Evolutionary conservation across 768 basidiomycete species (phyloP), one percentile per base, ranked within the genome.

Genomic region (Russula compacta): DNA sequence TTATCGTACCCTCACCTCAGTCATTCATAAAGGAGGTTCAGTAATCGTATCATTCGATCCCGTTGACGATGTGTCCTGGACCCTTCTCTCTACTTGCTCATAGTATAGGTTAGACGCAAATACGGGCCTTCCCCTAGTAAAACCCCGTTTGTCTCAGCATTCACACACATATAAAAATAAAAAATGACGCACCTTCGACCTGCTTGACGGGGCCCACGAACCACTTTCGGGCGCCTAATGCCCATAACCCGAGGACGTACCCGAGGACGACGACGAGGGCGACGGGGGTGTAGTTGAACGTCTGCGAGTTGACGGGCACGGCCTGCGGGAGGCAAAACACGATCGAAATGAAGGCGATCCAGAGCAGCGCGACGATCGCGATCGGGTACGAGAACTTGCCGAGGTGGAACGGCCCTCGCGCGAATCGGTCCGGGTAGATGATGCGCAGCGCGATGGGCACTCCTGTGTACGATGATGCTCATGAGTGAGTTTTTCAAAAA

Each of bases 281-380:
- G 11, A 89, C 87, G 44, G 84, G 78, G 0, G 87, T 72, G 68
- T 89, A 90, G 69, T 89, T 89, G 60, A 89, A 73, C 2, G 86
- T 86, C 68, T 87, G 81, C 0, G 81, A 80, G 65, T 81, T 73
- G 51, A 89, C 86, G 7, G 86, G 86, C 67, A 84, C 87, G 33
- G 79, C 72, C 71, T 83, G 80, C 8, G 86, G 87, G 1, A 92
- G 77, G 67, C 87, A 82, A 71, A 89, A 90, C 7, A 77, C 81
- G 67, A 90, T 82, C 7, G 85, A 75, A 66, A 92, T 89, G 70
- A 87, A 86, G 0, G 67, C 68, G 39, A 89, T 87, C 86, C 87
- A 90, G 17, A 71, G 12, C 24, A 84, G 79, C 2, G 86, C 81
- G 17, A 68, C 66, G 38, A 81, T 69, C 5, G 83, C 81, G n/a